Conservation (phyloP, 306 rosid genomes). For the Vigna reflexopilosa region DNA sequence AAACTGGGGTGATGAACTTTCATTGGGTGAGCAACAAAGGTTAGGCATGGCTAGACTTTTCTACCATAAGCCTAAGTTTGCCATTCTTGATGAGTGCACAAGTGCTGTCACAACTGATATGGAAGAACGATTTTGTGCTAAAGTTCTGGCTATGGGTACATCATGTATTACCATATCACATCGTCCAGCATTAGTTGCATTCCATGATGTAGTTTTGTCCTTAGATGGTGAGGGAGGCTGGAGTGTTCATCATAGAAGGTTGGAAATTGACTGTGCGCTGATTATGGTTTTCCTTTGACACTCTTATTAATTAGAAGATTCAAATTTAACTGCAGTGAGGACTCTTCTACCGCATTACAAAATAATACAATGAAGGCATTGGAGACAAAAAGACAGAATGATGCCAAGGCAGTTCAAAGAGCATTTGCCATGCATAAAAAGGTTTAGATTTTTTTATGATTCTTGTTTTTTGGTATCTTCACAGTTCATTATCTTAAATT, state of each 20-base stretch:
- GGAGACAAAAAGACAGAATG: constrained; percentile 68
- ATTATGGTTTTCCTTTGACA: constrained; percentile 3
- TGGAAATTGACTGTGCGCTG: constrained; percentile 32
- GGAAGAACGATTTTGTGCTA: constrained; percentile 94
- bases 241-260: constrained; percentile 80
- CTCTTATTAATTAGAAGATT: constrained; percentile 34
- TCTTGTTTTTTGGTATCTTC: constrained; percentile 4
- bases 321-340: constrained; percentile 62
- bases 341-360: constrained; percentile 55
- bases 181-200: constrained; percentile 92
- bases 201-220: constrained; percentile 86
- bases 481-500: not conserved
- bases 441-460: constrained; percentile 52
- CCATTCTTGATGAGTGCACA: constrained; percentile 94
- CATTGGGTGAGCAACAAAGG: constrained; percentile 92
- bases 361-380: constrained; percentile 45
- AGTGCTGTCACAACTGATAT: constrained; percentile 97
- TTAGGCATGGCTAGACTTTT: constrained; percentile 95
- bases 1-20: constrained; percentile 92
- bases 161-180: constrained; percentile 94
- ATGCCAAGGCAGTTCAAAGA: constrained; percentile 80
- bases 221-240: constrained; percentile 97
- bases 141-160: constrained; percentile 93
- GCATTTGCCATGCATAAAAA: constrained; percentile 63
- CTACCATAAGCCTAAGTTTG: constrained; percentile 91